Evolutionary conservation across 2,329 filamentous ascomycete genomes (phyloP).

Genomic region (Colletotrichum higginsianum): DNA sequence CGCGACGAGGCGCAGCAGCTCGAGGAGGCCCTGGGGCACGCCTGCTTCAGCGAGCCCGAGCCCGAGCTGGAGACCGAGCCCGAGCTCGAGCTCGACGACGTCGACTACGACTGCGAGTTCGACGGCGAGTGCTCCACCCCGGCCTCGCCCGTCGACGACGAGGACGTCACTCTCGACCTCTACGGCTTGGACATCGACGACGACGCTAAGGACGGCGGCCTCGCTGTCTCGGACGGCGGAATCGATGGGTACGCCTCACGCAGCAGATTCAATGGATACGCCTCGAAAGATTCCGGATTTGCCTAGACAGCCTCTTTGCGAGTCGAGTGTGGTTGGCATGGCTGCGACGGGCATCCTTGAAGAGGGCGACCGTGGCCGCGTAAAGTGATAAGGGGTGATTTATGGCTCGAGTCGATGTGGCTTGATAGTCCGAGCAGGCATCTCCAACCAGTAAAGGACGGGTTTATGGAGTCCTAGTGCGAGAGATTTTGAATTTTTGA

Average conservation of each 20-base stretch:
- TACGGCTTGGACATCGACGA: constrained; percentile 9
- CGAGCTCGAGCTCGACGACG: background rate
- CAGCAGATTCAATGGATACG: background rate
- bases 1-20: background rate
- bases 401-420: background rate
- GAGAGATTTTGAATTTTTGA: too few species aligned
- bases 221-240: constrained; percentile 12
- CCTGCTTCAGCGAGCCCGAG: too few species aligned
- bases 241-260: background rate
- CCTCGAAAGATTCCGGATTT: background rate
- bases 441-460: background rate
- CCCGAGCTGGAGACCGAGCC: background rate
- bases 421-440: background rate
- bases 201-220: background rate
- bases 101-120: background rate
- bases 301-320: background rate
- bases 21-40: too few species aligned
- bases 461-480: too few species aligned
- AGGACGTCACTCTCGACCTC: background rate
- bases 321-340: too few species aligned
- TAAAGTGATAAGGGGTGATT: too few species aligned
- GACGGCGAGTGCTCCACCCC: background rate
- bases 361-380: too few species aligned
- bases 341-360: too few species aligned
- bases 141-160: background rate